Base-by-base conservation (phyloP, 2,329 filamentous ascomycete species). In the Claviceps sp. region DNA sequence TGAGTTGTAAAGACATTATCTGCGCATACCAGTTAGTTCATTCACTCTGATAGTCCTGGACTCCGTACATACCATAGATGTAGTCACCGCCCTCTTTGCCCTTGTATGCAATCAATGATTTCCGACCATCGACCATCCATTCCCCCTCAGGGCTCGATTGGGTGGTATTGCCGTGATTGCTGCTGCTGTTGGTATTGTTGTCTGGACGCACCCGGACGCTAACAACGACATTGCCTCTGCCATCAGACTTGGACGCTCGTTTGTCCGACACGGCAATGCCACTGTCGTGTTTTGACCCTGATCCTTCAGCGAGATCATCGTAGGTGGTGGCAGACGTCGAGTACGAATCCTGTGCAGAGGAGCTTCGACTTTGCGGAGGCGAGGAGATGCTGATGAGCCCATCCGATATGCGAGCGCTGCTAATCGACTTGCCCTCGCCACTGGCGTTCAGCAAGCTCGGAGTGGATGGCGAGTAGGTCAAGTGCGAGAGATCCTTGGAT, bases 1-100 rank as follows among this genome's bases (percentile, higher is more conserved):
- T 94, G 82, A 17, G 89, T 86, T 49, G 88, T 82, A 68, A 98
- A 98, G 55, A 97, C 93, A 70, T 97, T 97, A 72, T 98, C 93
- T 95, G 61, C 4, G 23, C 38, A 57, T 36, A 9, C 26, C 26
- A 29, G 26, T 29, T 29, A 29, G 26, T 29, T 29, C 8, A 29
- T 29, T 29, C 26, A 29, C 8, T 9, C 9, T 29, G 26, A 29
- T 29, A 29, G 8, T 8, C 26, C 1, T 29, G 8, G 26, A 22
- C 16, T 3, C 14, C 16, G 43, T 8, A 57, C 81, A 65, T 74
- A 94, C 89, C 89, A 70, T 96, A 97, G 63, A 79, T 82, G 66
- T 97, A 93, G 63, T 96, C 88, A 50, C 91, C 93, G 37, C 86
- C 88, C 68, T 97, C 93, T 59, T 86, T 88, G 54, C 93, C 91